Evolutionary conservation across 768 basidiomycete species (phyloP).

Genomic region (Psilocybe subaeruginosa): DNA sequence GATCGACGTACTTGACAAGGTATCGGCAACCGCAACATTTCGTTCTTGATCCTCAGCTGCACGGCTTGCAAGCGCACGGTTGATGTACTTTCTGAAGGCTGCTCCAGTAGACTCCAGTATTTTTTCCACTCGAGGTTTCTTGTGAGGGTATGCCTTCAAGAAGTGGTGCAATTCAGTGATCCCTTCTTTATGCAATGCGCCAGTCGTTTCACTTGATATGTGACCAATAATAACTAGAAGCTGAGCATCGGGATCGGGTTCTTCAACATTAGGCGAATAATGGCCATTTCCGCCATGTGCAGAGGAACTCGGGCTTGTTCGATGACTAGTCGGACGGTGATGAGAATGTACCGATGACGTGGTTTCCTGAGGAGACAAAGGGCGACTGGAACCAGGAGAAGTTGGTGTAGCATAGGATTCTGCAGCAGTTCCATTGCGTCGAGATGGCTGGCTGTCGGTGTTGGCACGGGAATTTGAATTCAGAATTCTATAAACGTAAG

Average conservation of each 20-base stretch:
- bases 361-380: constrained; percentile 72
- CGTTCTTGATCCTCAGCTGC: constrained; percentile 88
- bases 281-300: constrained; percentile 51
- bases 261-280: constrained; percentile 61
- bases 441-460: constrained; percentile 19
- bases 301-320: constrained; percentile 71
- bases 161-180: constrained; percentile 95
- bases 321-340: constrained; percentile 62
- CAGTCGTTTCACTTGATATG: constrained; percentile 87
- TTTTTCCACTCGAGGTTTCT: constrained; percentile 81
- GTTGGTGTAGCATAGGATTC: constrained; percentile 48
- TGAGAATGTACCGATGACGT: constrained; percentile 52
- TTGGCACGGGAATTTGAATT: constrained; percentile 60
- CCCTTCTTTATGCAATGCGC: constrained; percentile 89
- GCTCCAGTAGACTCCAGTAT: constrained; percentile 87
- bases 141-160: constrained; percentile 88
- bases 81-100: constrained; percentile 91
- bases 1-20: constrained; percentile 68
- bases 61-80: constrained; percentile 82
- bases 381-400: constrained; percentile 68
- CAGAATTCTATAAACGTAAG: constrained; percentile 90
- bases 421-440: constrained; percentile 37
- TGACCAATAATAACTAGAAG: constrained; percentile 82
- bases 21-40: constrained; percentile 80
- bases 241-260: constrained; percentile 88